These are phyloP conservation scores for Rhododendron griersonianum DNA, from an alignment of 148 eudicot genomes.

Conservation along the genomic window DNA sequence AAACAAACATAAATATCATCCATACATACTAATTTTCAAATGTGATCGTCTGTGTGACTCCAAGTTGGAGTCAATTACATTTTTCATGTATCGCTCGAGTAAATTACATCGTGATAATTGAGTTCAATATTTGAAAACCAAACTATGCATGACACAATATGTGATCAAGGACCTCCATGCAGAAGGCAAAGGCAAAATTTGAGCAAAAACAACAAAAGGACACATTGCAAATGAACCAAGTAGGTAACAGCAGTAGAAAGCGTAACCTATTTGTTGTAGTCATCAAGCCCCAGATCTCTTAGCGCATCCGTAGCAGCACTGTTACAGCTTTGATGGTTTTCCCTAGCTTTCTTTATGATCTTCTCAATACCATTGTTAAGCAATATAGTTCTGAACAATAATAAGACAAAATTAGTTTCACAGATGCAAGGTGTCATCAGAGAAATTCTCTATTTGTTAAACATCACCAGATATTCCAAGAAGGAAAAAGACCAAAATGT, in stretches of 20 bases:
- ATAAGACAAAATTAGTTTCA: not conserved
- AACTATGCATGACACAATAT: not conserved
- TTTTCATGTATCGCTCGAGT: not conserved
- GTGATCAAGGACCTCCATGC: not conserved
- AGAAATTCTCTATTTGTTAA: not conserved
- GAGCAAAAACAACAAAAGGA: not conserved
- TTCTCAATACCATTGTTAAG: conserved; percentile 71
- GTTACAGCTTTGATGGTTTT: conserved; percentile 64
- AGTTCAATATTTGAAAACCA: not conserved
- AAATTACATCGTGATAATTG: not conserved
- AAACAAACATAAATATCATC: too few relatives aligned
- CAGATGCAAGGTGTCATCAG: not conserved
- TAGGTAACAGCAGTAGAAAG: not conserved
- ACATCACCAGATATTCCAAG: not conserved
- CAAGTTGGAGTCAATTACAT: not conserved
- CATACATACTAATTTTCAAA: too few relatives aligned
- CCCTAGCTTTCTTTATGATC: conserved; percentile 72
- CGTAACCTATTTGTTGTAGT: conserved; percentile 57
- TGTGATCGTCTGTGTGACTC: not conserved
- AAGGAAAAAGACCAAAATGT: not conserved
- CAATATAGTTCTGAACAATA: conserved; percentile 54
- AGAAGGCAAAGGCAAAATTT: not conserved
- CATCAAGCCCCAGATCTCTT: conserved; percentile 80
- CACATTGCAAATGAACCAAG: not conserved
- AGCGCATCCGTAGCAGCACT: conserved; percentile 90